A percentile compares a stretch with the other conserved stretches of the same genome.
phyloP scores from a whole-genome alignment of 108 stramenopile species.

The Cyclotella kingstonii region DNA sequence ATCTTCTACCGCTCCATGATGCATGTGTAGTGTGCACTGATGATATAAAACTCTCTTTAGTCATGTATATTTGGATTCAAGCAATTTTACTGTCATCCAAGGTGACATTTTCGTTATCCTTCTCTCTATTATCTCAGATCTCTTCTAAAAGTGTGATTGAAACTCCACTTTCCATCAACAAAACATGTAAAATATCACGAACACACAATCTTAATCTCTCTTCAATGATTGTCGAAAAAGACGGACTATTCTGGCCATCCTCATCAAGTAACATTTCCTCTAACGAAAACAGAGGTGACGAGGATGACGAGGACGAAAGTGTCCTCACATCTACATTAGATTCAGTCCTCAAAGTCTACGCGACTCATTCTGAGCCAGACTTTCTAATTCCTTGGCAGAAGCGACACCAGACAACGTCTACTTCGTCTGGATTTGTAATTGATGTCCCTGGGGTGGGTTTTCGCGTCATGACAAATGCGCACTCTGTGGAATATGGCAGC shows the following conservation, averaged over 20 bases:
- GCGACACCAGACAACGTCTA: conserved; percentile 43
- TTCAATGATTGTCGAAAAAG: conserved; percentile 13
- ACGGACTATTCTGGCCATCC: conserved; percentile 41
- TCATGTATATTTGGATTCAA: too few species aligned
- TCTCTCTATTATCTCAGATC: too few species aligned
- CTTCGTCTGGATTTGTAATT: conserved; percentile 54
- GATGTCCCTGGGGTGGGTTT: conserved; percentile 28
- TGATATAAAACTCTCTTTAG: too few species aligned
- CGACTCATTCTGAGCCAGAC: conserved; percentile 57
- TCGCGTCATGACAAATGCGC: conserved; percentile 66
- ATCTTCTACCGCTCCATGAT: too few species aligned
- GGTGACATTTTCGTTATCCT: too few species aligned
- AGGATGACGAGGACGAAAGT: conserved; percentile 35
- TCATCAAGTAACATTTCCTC: conserved; percentile 1
- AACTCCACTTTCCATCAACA: too few species aligned
- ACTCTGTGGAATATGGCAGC: conserved; percentile 56
- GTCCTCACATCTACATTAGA: conserved; percentile 36
- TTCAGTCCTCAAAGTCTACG: conserved; percentile 55
- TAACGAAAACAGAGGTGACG: conserved; percentile 17
- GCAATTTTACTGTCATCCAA: too few species aligned
- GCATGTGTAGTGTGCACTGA: too few species aligned
- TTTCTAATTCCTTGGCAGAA: conserved; percentile 60
- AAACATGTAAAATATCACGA: not conserved
- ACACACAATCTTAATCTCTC: not conserved
- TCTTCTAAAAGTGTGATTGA: too few species aligned